These are phyloP conservation scores for Setaria viridis DNA, from an alignment of 202 grass and related monocot genomes.

Conservation along the genomic window DNA sequence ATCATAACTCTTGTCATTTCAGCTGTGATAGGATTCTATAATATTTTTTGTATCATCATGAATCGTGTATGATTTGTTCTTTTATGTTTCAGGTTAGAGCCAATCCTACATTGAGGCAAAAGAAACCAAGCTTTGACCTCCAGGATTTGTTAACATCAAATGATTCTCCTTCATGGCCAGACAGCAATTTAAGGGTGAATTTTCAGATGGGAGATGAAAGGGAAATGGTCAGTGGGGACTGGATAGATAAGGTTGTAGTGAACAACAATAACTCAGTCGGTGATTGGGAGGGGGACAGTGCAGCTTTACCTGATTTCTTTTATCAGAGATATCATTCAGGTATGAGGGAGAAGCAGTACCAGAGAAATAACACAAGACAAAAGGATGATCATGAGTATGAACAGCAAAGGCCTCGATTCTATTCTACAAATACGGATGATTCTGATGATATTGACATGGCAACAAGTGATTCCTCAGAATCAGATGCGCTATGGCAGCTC, in stretches of 20 bases:
- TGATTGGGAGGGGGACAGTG: slow-evolving; percentile 87
- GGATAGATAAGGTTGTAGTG: slow-evolving; percentile 95
- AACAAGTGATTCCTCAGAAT: slow-evolving; percentile 99
- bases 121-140: slow-evolving; percentile 94
- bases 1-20: slow-evolving; percentile 18
- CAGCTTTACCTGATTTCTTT: slow-evolving; percentile 85
- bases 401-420: slow-evolving; percentile 68
- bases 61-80: slow-evolving; percentile 24
- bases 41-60: slow-evolving; percentile 29
- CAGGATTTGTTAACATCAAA: slow-evolving; percentile 80
- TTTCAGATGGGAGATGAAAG: slow-evolving; percentile 83
- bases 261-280: slow-evolving; percentile 63
- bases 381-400: slow-evolving; percentile 70
- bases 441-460: slow-evolving; percentile 97
- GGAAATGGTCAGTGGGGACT: slow-evolving; percentile 72
- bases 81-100: slow-evolving; percentile 64
- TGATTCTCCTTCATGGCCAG: slow-evolving; percentile 82
- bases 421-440: slow-evolving; percentile 81
- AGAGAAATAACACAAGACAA: slow-evolving; percentile 50
- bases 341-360: slow-evolving; percentile 59
- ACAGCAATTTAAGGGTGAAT: slow-evolving; percentile 69
- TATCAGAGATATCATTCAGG: slow-evolving; percentile 80
- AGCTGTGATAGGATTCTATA: slow-evolving; percentile 22
- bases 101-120: slow-evolving; percentile 69
- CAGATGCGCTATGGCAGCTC: slow-evolving; percentile 94